Evolutionary conservation across 352 stramenopile genomes (phyloP).

Genomic region (Pythium diclinum): DNA sequence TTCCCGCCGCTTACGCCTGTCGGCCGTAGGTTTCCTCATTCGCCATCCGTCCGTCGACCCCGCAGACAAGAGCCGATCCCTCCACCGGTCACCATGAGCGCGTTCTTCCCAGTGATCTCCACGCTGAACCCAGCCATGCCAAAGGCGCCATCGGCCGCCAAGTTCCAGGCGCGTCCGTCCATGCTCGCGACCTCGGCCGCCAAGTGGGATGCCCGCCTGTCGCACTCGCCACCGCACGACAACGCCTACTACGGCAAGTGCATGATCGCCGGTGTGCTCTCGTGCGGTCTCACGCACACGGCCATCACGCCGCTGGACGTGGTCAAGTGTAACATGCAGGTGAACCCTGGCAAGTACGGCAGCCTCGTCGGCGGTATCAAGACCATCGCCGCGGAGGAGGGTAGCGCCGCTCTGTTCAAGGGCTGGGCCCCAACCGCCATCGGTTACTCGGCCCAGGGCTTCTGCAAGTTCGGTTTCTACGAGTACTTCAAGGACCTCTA

Average conservation of each 20-base stretch:
- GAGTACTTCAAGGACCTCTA: constrained; percentile 96
- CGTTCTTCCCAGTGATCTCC: constrained; percentile 79
- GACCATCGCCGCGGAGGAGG: constrained; percentile 87
- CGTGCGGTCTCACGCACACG: constrained; percentile 92
- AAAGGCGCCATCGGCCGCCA: constrained; percentile 34
- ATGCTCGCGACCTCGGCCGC: constrained; percentile 72
- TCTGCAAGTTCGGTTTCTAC: constrained; percentile 95
- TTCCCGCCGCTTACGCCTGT: constrained; percentile 17
- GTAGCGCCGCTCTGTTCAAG: constrained; percentile 81
- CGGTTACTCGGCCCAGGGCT: constrained; percentile 88
- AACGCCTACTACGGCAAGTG: constrained; percentile 93
- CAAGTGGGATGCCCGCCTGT: constrained; percentile 81
- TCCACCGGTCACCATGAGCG: constrained; percentile 43
- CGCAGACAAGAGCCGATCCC: constrained; percentile 17
- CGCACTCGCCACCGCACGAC: constrained; percentile 82
- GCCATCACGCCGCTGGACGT: constrained; percentile 92
- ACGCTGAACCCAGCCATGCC: constrained; percentile 57
- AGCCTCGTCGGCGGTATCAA: constrained; percentile 78
- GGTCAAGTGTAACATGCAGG: constrained; percentile 96
- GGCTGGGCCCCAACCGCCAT: constrained; percentile 91
- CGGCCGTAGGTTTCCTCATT: constrained; percentile 41
- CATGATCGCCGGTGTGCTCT: constrained; percentile 91
- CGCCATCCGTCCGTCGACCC: constrained; percentile 59
- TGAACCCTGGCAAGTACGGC: constrained; percentile 86
- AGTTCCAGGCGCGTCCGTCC: constrained; percentile 42